Evolutionary conservation across 2,329 filamentous ascomycete species (phyloP).

Genomic region (Lachnellula suecica): DNA sequence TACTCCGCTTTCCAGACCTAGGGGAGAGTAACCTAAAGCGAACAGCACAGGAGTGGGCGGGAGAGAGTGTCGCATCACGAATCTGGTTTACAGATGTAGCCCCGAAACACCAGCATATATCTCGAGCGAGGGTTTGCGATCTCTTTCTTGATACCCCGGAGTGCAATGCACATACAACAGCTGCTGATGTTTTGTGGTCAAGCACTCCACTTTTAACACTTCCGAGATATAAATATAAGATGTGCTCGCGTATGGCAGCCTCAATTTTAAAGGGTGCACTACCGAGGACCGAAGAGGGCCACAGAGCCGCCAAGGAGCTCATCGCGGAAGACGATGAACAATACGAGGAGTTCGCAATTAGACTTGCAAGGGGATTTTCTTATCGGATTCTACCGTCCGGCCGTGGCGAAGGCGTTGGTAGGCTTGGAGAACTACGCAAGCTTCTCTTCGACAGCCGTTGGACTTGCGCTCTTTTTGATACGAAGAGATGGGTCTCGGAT

Average conservation of each 20-base stretch:
- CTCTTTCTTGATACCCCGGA: constrained; percentile 96
- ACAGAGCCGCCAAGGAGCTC: constrained; percentile 68
- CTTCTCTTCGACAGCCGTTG: constrained; percentile 82
- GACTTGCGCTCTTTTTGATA: constrained; percentile 88
- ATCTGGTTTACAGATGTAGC: constrained; percentile 97
- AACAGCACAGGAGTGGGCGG: constrained; percentile 82
- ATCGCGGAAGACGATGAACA: constrained; percentile 76
- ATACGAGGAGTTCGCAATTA: constrained; percentile 78
- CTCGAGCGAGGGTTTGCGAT: constrained; percentile 86
- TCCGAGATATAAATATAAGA: constrained; percentile 93
- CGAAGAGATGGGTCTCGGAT: constrained; percentile 84
- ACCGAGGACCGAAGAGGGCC: constrained; percentile 68
- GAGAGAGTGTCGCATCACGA: constrained; percentile 77
- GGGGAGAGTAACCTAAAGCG: constrained; percentile 82
- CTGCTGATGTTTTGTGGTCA: constrained; percentile 94
- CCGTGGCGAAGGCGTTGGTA: constrained; percentile 59
- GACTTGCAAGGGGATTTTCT: constrained; percentile 60
- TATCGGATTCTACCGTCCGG: constrained; percentile 50
- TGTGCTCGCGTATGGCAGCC: constrained; percentile 98
- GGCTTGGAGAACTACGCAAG: constrained; percentile 75
- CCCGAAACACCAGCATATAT: constrained; percentile 91
- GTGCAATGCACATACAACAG: constrained; percentile 97
- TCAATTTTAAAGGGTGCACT: constrained; percentile 90
- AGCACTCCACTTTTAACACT: constrained; percentile 90
- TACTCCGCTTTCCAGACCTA: constrained; percentile 92